These are phyloP conservation scores for Mortierella sp. DNA, from an alignment of 371 early-diverging fungal genomes.

Conservation along the genomic window DNA sequence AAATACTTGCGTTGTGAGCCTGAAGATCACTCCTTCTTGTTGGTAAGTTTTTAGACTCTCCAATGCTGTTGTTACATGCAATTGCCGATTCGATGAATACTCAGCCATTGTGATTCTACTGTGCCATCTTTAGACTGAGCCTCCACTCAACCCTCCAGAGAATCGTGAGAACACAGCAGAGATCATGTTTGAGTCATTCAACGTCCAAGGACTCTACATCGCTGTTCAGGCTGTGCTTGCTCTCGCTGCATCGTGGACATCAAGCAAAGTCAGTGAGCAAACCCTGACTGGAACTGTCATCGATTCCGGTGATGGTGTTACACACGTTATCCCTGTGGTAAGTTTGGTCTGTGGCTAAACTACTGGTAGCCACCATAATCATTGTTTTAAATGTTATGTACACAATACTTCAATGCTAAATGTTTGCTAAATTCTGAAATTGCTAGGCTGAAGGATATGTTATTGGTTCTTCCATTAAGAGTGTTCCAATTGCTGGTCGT, in stretches of 20 bases:
- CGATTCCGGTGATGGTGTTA: slow-evolving; percentile 98
- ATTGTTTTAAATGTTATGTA: background rate
- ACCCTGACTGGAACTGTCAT: slow-evolving; percentile 98
- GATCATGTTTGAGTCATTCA: slow-evolving; percentile 94
- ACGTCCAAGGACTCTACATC: slow-evolving; percentile 91
- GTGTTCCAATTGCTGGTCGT: slow-evolving; percentile 97
- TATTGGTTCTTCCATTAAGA: slow-evolving; percentile 96
- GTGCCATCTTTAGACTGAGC: slow-evolving; percentile 77
- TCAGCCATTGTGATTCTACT: background rate
- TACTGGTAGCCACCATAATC: background rate
- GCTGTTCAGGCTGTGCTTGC: slow-evolving; percentile 95
- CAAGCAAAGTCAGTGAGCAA: slow-evolving; percentile 79
- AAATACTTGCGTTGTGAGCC: slow-evolving; percentile 98
- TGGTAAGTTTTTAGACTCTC: slow-evolving; percentile 61
- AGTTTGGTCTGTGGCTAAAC: slow-evolving; percentile 15
- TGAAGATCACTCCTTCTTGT: slow-evolving; percentile 95
- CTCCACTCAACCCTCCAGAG: slow-evolving; percentile 92
- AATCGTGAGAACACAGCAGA: slow-evolving; percentile 95
- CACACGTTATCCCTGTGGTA: slow-evolving; percentile 98
- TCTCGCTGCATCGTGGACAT: slow-evolving; percentile 91
- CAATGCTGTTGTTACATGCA: background rate
- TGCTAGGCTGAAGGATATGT: slow-evolving; percentile 97
- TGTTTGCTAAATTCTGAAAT: background rate
- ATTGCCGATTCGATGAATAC: background rate
- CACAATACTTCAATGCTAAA: background rate